These are phyloP conservation scores for Aspergillus aculeatinus DNA, from an alignment of 2,329 filamentous ascomycete species.

Conservation along the genomic window DNA sequence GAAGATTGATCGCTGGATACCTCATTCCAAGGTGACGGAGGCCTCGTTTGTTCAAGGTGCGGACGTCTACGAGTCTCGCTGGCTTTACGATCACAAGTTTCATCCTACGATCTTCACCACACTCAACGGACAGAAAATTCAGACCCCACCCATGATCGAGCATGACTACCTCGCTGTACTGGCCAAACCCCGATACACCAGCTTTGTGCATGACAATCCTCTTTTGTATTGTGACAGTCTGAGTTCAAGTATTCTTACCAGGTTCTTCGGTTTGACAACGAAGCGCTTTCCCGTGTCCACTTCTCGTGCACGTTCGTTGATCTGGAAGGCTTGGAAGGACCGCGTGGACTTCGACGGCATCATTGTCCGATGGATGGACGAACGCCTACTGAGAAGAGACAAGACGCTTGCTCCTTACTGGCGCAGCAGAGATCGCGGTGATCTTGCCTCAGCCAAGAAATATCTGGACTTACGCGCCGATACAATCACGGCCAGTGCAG, in stretches of 20 bases:
- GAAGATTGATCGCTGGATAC: slow-evolving; percentile 56
- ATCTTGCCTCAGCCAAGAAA: slow-evolving; percentile 44
- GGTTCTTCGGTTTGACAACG: slow-evolving; percentile 34
- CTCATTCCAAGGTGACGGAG: slow-evolving; percentile 55
- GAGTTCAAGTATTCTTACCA: slow-evolving; percentile 33
- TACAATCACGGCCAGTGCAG: slow-evolving; percentile 52
- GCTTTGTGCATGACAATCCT: slow-evolving; percentile 53
- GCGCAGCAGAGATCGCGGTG: slow-evolving; percentile 45
- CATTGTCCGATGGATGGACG: slow-evolving; percentile 52
- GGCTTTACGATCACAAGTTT: slow-evolving; percentile 51
- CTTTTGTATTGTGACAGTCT: slow-evolving; percentile 49
- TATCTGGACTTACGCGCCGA: slow-evolving; percentile 50
- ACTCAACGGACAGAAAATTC: slow-evolving; percentile 51
- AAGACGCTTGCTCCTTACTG: slow-evolving; percentile 49
- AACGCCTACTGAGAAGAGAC: slow-evolving; percentile 49
- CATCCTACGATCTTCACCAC: slow-evolving; percentile 49
- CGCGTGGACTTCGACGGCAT: slow-evolving; percentile 49
- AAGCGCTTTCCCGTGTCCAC: slow-evolving; percentile 46
- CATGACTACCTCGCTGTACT: slow-evolving; percentile 47
- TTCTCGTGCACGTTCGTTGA: slow-evolving; percentile 49
- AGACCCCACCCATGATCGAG: slow-evolving; percentile 57
- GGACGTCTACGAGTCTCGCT: slow-evolving; percentile 54
- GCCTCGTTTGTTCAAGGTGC: slow-evolving; percentile 55
- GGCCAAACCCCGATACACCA: slow-evolving; percentile 43
- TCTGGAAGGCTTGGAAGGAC: slow-evolving; percentile 54